These are phyloP conservation scores for Cucumis sativus DNA, from an alignment of 306 rosid species.

Conservation along the genomic window Cucumber_9930_V3 NC_026658.2:25711501-25712000, in stretches of 20 bases:
- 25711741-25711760: background rate
- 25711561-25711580: slow-evolving; percentile 22
- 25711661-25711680: background rate
- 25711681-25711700: slow-evolving; percentile 7
- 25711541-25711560: background rate
- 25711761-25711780: background rate
- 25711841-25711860: background rate
- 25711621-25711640: slow-evolving; percentile 2
- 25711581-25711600: background rate
- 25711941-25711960: background rate
- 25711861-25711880: background rate
- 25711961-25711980: too few species aligned
- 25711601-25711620: background rate
- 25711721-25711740: background rate
- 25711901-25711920: background rate
- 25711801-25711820: background rate
- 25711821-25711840: background rate
- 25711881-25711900: background rate
- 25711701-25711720: slow-evolving; percentile 5
- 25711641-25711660: slow-evolving; percentile 8
- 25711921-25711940: background rate
- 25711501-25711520: slow-evolving; percentile 51
- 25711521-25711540: slow-evolving; percentile 16
- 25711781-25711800: background rate
- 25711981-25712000: too few species aligned